Conservation (phyloP, 192 early-diverging fungal genomes). For the Geranomyces variabilis region DNA sequence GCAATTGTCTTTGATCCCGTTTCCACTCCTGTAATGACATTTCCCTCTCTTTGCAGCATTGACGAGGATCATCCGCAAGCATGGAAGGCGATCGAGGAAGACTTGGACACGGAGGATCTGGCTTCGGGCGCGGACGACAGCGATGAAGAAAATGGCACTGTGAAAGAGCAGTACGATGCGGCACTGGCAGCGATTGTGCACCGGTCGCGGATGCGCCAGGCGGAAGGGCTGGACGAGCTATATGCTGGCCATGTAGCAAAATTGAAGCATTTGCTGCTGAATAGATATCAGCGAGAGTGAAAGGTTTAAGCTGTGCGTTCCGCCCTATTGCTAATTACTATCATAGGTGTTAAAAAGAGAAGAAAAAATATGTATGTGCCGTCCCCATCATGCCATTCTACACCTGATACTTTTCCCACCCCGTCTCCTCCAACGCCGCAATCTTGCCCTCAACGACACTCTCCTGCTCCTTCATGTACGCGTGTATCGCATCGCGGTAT, state of each 20-base stretch:
- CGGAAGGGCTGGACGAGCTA: background rate
- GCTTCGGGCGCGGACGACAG: background rate
- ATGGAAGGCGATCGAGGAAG: background rate
- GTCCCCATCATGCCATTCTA: too few species aligned
- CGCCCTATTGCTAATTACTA: too few species aligned
- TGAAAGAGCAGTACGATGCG: conserved; percentile 5
- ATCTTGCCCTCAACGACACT: conserved; percentile 87
- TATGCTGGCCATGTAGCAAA: background rate
- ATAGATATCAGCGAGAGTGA: too few species aligned
- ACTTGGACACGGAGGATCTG: background rate
- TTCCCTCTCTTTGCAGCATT: background rate
- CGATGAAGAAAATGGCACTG: background rate
- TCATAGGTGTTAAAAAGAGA: too few species aligned
- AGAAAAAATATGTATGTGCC: too few species aligned
- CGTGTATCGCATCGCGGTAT: conserved; percentile 75
- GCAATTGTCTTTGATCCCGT: too few species aligned
- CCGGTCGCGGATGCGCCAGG: conserved; percentile 11
- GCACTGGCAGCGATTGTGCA: conserved; percentile 1
- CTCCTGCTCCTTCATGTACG: conserved; percentile 83
- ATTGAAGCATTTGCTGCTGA: too few species aligned
- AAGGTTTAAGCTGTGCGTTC: too few species aligned
- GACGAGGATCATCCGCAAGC: background rate
- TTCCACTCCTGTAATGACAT: background rate
- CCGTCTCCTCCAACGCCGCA: conserved; percentile 73
- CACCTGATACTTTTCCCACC: conserved; percentile 77